Percentiles rank a stretch among this genome's conserved stretches.
phyloP scores from a whole-genome alignment of 208 protist genomes.

The Lotmaria passim region DNA sequence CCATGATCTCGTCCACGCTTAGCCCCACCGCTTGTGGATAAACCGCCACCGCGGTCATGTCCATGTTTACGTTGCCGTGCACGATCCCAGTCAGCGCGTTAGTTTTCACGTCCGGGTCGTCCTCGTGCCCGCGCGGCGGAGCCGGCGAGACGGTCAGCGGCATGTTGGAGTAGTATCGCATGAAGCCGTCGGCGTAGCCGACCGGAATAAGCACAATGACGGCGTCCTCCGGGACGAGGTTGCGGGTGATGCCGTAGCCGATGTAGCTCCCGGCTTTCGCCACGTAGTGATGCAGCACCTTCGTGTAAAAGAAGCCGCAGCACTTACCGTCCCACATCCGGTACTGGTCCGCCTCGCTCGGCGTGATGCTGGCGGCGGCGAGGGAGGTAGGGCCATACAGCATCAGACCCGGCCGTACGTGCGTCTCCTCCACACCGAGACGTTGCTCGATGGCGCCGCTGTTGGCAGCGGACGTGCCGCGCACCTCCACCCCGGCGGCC shows the following conservation, averaged over 20 bases:
- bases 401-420: conserved; percentile 58
- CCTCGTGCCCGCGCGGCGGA: conserved; percentile 24
- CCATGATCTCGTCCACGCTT: conserved; percentile 42
- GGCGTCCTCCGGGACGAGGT: conserved; percentile 40
- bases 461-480: conserved; percentile 55
- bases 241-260: conserved; percentile 52
- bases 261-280: conserved; percentile 48
- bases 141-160: conserved; percentile 43
- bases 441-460: conserved; percentile 55
- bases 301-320: conserved; percentile 53
- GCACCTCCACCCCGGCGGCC: conserved; percentile 55
- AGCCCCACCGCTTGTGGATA: conserved; percentile 35
- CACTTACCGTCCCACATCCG: conserved; percentile 43
- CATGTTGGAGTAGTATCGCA: conserved; percentile 50
- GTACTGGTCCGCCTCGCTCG: conserved; percentile 30
- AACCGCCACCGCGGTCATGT: conserved; percentile 44
- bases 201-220: conserved; percentile 51
- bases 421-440: conserved; percentile 51
- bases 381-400: conserved; percentile 58
- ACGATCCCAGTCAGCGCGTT: conserved; percentile 38
- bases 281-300: conserved; percentile 52
- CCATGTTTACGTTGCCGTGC: conserved; percentile 66
- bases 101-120: conserved; percentile 11
- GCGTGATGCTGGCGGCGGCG: conserved; percentile 28
- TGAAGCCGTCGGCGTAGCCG: conserved; percentile 66